phyloP scores from a whole-genome alignment of 331 rosid genomes.

The Acacia pycnantha region DNA sequence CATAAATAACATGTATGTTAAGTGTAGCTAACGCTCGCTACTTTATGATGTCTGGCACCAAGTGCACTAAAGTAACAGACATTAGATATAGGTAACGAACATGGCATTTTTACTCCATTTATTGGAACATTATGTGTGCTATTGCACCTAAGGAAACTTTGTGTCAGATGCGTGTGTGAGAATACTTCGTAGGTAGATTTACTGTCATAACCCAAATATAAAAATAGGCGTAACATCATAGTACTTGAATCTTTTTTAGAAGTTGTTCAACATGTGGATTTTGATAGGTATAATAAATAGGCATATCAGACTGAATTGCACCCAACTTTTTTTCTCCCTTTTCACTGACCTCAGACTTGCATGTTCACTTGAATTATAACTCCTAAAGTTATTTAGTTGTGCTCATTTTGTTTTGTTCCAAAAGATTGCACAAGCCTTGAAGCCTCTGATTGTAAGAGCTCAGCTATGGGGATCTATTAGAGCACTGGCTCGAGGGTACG shows the following conservation, averaged over 20 bases:
- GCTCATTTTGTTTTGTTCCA: background rate
- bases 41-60: background rate
- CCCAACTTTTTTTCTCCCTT: background rate
- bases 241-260: no score
- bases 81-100: background rate
- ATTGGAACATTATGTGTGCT: background rate
- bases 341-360: background rate
- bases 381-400: background rate
- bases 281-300: background rate
- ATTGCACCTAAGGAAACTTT: background rate
- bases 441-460: conserved; percentile 45
- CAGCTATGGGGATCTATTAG: conserved; percentile 75
- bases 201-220: no score
- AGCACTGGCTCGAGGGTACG: conserved; percentile 84
- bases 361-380: background rate
- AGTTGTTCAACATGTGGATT: background rate
- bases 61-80: background rate
- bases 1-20: background rate
- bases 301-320: background rate
- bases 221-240: no score
- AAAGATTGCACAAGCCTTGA: conserved; percentile 95
- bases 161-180: background rate
- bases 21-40: background rate
- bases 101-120: no score
- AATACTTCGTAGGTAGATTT: background rate